Conservation (phyloP, 2,329 filamentous ascomycete genomes). For the Penicillium sp. region DNA sequence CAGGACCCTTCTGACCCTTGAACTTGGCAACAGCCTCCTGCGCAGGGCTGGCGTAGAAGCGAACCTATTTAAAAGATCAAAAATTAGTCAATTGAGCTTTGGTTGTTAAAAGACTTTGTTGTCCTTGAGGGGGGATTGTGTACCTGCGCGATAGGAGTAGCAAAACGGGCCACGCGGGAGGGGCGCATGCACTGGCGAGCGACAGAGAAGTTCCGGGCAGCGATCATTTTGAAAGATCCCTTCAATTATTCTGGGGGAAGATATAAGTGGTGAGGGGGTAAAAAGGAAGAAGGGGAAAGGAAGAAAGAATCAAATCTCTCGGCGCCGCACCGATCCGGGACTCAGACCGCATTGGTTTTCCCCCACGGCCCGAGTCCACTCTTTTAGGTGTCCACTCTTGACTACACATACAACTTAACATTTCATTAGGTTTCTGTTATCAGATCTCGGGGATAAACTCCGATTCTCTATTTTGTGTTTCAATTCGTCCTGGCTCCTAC, state of each 20-base stretch:
- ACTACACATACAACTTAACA: not conserved
- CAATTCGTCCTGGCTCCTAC: constrained; percentile 12
- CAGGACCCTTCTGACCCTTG: constrained; percentile 81
- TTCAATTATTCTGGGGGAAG: constrained; percentile 15
- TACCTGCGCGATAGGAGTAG: constrained; percentile 58
- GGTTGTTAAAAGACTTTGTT: constrained; percentile 7
- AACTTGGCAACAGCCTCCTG: constrained; percentile 84
- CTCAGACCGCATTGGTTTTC: constrained; percentile 24
- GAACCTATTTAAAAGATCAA: constrained; percentile 43
- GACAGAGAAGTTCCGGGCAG: constrained; percentile 72
- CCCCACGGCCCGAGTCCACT: constrained; percentile 22
- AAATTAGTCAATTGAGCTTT: constrained; percentile 21
- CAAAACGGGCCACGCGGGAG: constrained; percentile 50
- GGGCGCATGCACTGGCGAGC: constrained; percentile 76
- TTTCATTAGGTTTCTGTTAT: constrained; percentile 2
- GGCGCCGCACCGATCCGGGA: constrained; percentile 24
- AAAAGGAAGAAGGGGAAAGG: constrained; percentile 14
- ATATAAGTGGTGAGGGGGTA: constrained; percentile 21
- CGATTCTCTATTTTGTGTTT: not conserved
- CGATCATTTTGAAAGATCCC: constrained; percentile 66
- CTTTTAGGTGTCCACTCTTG: constrained; percentile 9
- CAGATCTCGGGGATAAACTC: constrained; percentile 2
- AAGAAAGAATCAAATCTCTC: constrained; percentile 27
- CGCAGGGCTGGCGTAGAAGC: constrained; percentile 58
- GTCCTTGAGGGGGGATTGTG: constrained; percentile 19